Percentiles rank a stretch among this genome's conserved stretches.
Conservation (phyloP, 2,329 filamentous ascomycete species). For the Aureobasidium sp. region DNA sequence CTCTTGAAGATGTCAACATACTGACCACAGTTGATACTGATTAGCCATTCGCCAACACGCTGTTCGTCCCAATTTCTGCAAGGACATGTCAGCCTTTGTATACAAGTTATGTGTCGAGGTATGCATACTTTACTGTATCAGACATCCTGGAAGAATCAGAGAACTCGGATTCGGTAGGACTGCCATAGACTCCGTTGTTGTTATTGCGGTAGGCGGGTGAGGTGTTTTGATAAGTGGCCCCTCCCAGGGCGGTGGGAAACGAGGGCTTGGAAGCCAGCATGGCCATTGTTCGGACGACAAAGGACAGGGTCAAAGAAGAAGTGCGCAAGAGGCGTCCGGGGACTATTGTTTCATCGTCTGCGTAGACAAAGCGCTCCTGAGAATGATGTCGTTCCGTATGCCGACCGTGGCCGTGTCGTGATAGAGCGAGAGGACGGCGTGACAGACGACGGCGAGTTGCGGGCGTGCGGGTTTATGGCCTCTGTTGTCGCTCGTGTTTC, state of each 20-base stretch:
- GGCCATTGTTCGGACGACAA: constrained; percentile 48
- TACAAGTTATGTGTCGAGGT: background rate
- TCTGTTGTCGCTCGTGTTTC: background rate
- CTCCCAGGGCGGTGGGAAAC: constrained; percentile 45
- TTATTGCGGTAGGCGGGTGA: constrained; percentile 16
- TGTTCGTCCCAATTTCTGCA: constrained; percentile 77
- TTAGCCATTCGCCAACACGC: constrained; percentile 82
- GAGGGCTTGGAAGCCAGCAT: constrained; percentile 71
- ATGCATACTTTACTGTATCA: constrained; percentile 46
- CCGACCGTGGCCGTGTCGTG: background rate
- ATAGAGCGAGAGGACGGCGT: background rate
- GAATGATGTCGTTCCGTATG: background rate
- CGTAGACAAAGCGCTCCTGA: background rate
- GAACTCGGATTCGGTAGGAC: constrained; percentile 88
- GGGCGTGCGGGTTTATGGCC: background rate
- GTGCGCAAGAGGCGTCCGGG: constrained; percentile 10
- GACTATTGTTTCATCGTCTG: constrained; percentile 12
- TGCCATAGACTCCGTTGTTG: constrained; percentile 54
- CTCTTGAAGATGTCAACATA: constrained; percentile 83
- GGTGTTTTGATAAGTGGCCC: constrained; percentile 22
- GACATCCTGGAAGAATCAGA: constrained; percentile 68
- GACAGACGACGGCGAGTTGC: background rate
- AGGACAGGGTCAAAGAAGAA: background rate
- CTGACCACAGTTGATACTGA: constrained; percentile 84
- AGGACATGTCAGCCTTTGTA: background rate